Base-by-base conservation (phyloP, 2,329 filamentous ascomycete genomes). In the Triangularia setosa region DNA sequence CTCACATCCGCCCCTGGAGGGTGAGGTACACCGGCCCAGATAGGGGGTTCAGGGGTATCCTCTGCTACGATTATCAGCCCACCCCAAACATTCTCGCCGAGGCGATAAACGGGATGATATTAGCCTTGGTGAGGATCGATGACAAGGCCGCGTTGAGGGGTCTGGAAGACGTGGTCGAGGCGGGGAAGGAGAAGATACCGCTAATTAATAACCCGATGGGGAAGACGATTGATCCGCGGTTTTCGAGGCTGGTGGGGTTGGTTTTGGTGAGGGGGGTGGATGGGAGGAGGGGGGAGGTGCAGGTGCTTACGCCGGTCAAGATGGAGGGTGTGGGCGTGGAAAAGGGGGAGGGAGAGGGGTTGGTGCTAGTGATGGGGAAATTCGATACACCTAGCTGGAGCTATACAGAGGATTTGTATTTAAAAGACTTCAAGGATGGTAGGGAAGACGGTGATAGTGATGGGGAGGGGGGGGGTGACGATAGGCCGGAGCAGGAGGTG, bases 191-290 rank as follows among this genome's bases (percentile, higher is more conserved):
- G 5, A 59, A 67, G 40, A 62, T 93, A 1, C 90, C 90, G 0
- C 87, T 87, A 65, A 83, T 93, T 63, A 76, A 82, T 16, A 84
- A 86, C 21, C 72, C 80, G 1, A 76, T 80, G 24, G 80, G 82
- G n/a, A 78, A 79, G 2, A 80, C 81, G 0, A 80, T 91, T 0
- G 80, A 90, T 68, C 89, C 90, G 0, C 75, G 73, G 27, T 79
- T 83, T 70, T 89, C 86, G 0, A 79, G 79, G 23, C 81, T 84
- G 14, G 74, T 92, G 3, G 90, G 89, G 1, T 78, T 91, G 1
- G 89, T 84, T 0, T 79, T 94, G 8, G 75, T 95, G n/a, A 84
- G 90, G 1, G 89, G 87, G 4, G 86, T 93, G 64, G 88, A 93
- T 71, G 71, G 77, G 0, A 72, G 75, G 23, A 79, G 76, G 0